phyloP scores from a whole-genome alignment of 192 early-diverging fungal species.

The Coemansia sp. region DNA sequence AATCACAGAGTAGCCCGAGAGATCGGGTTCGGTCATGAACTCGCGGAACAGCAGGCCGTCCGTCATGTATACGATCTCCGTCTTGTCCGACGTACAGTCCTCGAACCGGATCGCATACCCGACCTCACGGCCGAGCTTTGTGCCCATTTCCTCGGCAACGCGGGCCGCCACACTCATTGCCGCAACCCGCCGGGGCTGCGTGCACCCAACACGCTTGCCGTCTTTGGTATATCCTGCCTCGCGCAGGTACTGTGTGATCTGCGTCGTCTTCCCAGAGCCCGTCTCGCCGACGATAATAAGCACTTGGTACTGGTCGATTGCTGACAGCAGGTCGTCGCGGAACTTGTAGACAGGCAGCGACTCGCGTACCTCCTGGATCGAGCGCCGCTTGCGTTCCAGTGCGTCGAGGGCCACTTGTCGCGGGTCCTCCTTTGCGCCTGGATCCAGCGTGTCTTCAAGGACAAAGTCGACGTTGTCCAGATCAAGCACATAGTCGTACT shows the following conservation, averaged over 20 bases:
- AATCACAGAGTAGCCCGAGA: conserved; percentile 81
- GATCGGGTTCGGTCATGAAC: conserved; percentile 93
- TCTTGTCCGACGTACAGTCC: conserved; percentile 94
- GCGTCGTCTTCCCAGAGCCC: conserved; percentile 98
- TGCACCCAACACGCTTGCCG: conserved; percentile 88
- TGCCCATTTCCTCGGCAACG: conserved; percentile 95
- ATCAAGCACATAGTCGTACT: conserved; percentile 95
- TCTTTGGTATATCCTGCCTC: conserved; percentile 92
- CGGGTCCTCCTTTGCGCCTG: conserved; percentile 51
- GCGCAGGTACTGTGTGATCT: conserved; percentile 92
- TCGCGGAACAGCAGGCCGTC: conserved; percentile 97
- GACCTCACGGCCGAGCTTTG: conserved; percentile 86
- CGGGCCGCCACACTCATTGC: conserved; percentile 97
- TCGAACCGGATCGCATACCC: conserved; percentile 98
- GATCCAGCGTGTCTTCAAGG: conserved; percentile 59
- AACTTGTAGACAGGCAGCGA: conserved; percentile 90
- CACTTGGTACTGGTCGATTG: conserved; percentile 78
- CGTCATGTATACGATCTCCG: conserved; percentile 96
- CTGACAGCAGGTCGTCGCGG: conserved; percentile 74
- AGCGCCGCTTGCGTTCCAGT: conserved; percentile 59
- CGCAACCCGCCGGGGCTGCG: conserved; percentile 95
- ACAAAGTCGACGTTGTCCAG: conserved; percentile 90
- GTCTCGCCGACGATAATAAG: conserved; percentile 97
- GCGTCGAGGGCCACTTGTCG: conserved; percentile 56
- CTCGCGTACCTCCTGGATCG: conserved; percentile 48